Evolutionary conservation across 106 monocot species (phyloP).

Genomic region (Xerophyta viscosa): DNA sequence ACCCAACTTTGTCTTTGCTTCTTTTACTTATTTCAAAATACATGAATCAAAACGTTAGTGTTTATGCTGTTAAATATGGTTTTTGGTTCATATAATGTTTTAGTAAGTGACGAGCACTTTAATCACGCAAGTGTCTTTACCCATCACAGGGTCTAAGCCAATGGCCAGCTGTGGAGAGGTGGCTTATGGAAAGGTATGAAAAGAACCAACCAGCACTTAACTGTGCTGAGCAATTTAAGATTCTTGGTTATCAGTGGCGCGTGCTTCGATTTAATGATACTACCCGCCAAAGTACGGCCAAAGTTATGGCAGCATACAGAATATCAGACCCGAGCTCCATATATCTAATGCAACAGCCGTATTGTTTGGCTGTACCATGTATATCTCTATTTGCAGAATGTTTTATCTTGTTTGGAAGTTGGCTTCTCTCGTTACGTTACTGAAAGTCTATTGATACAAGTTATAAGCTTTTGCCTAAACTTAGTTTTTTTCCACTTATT

Average conservation of each 20-base stretch:
- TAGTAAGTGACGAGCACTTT: no score
- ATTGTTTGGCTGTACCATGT: constrained; percentile 93
- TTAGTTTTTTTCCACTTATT: no score
- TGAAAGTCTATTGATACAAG: no score
- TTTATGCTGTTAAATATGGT: no score
- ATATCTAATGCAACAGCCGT: constrained; percentile 81
- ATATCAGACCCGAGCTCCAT: constrained; percentile 45
- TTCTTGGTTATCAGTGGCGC: constrained; percentile 97
- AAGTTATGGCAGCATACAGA: constrained; percentile 74
- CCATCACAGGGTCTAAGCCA: constrained; percentile 36
- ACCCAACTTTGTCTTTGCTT: no score
- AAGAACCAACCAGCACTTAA: constrained; percentile 46
- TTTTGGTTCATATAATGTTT: no score
- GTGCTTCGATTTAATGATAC: constrained; percentile 66
- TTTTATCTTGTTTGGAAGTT: neutral
- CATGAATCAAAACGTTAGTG: no score
- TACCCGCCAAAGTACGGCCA: constrained; percentile 84
- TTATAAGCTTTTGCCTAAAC: no score
- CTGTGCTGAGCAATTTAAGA: constrained; percentile 32
- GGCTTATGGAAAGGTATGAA: constrained; percentile 60
- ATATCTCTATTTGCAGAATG: constrained; percentile 16
- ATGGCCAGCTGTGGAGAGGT: constrained; percentile 52
- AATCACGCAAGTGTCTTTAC: no score
- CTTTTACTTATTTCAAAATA: no score
- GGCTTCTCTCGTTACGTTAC: no score